These are phyloP conservation scores for Scytalidium lignicola DNA, from an alignment of 2,329 filamentous ascomycete genomes.

Conservation along the genomic window DNA sequence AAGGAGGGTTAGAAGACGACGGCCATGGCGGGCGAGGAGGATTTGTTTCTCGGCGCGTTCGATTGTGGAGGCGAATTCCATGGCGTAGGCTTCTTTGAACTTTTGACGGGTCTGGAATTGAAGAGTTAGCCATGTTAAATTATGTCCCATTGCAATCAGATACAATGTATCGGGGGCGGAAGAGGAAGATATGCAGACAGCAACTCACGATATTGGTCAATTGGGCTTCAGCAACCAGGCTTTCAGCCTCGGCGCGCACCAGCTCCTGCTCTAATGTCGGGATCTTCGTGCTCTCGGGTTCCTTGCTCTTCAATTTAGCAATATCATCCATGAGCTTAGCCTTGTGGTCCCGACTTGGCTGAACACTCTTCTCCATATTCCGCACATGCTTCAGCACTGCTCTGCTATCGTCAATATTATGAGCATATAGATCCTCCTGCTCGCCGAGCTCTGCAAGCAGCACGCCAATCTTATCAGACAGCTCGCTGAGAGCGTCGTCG, in stretches of 20 bases:
- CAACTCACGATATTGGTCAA: slow-evolving; percentile 80
- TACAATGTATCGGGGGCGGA: not conserved
- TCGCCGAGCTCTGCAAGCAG: slow-evolving; percentile 88
- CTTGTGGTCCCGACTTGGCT: slow-evolving; percentile 84
- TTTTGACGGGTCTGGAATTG: slow-evolving; percentile 76
- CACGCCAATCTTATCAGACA: slow-evolving; percentile 94
- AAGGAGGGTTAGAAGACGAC: slow-evolving; percentile 75
- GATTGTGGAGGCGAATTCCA: slow-evolving; percentile 85
- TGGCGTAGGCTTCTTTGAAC: slow-evolving; percentile 88
- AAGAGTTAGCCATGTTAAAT: too few relatives aligned
- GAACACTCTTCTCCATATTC: slow-evolving; percentile 92
- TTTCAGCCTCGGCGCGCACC: slow-evolving; percentile 91
- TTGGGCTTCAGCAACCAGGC: slow-evolving; percentile 92
- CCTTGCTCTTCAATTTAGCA: slow-evolving; percentile 83
- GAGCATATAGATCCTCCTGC: slow-evolving; percentile 84
- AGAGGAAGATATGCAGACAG: not conserved
- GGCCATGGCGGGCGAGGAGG: slow-evolving; percentile 85
- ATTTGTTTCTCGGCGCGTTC: slow-evolving; percentile 97
- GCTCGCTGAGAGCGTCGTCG: slow-evolving; percentile 81
- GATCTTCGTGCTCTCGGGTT: slow-evolving; percentile 76
- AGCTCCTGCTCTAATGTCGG: slow-evolving; percentile 92
- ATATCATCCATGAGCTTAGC: slow-evolving; percentile 90
- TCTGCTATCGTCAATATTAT: slow-evolving; percentile 81
- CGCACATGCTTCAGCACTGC: slow-evolving; percentile 82
- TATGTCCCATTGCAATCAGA: too few relatives aligned